Evolutionary conservation across 768 basidiomycete genomes (phyloP), one percentile per base, ranked within the genome.

Genomic region (Tephrocybe rancida): DNA sequence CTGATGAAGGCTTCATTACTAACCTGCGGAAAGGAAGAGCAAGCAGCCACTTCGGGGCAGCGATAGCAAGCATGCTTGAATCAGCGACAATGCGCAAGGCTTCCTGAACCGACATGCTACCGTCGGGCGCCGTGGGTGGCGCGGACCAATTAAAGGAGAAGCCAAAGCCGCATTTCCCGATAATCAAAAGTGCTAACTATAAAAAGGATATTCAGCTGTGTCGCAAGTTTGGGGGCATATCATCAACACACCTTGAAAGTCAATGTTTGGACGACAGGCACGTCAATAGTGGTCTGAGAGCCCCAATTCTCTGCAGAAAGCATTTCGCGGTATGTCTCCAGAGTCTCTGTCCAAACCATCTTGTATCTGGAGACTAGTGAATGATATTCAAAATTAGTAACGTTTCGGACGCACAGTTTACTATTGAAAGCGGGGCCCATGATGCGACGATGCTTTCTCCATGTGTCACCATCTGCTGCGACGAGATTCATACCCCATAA

Each of bases 161-260:
- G 3, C 79, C 80, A 44, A 80, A 79, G 1, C 75, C 78, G 51
- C 79, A 80, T 58, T 65, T 72, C 9, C 72, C 74, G 21, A 82
- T 70, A 11, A 78, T 62, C 14, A 79, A 56, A 10, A 80, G 68
- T 3, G 78, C 73, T 14, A 77, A 53, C 78, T 81, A 5, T 39
- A 19, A 14, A 1, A 26, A 11, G 39, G 39, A 19, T 30, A 2
- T 34, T 54, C 16, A 53, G 37, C n/a, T 7, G 26, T 32, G 27
- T 41, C 4, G 10, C 10, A 14, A 34, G 2, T 5, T 16, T 19
- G 3, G 10, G 13, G 14, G 19, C 8, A 16, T 1, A 35, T n/a
- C 13, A 18, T 18, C 22, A 16, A 39, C 50, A n/a, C 11, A 69
- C 71, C 57, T 73, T 71, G 58, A 67, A 69, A 0, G 70, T 71